Evolutionary conservation across 2,329 filamentous ascomycete species (phyloP).

Genomic region (Trichoderma harzianum): DNA sequence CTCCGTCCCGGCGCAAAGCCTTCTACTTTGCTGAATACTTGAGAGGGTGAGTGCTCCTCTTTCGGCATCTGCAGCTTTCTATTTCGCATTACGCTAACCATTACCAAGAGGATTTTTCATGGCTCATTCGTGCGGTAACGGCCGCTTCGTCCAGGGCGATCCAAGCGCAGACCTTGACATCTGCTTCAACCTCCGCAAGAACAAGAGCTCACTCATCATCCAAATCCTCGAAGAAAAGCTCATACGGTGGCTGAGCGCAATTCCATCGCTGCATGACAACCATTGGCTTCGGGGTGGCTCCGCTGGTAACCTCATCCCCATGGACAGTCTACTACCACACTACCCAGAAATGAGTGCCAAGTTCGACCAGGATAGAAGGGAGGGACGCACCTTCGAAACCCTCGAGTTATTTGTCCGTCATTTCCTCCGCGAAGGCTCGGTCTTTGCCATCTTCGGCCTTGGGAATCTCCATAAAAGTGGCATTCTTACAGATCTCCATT

Average conservation of each 20-base stretch:
- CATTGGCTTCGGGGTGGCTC: no score
- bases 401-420: background rate
- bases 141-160: background rate
- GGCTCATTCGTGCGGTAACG: background rate
- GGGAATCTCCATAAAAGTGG: background rate
- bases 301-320: no score
- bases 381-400: background rate
- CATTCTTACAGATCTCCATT: background rate
- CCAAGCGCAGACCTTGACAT: background rate
- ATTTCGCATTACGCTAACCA: background rate
- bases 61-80: background rate
- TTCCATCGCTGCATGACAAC: background rate
- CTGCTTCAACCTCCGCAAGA: background rate
- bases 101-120: background rate
- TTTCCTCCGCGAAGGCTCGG: background rate
- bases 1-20: background rate
- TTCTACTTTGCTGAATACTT: background rate
- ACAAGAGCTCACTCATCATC: rapidly evolving
- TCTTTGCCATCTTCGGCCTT: background rate
- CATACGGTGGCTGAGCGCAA: background rate
- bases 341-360: background rate
- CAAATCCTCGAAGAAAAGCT: background rate
- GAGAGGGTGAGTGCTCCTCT: background rate
- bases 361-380: background rate
- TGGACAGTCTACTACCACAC: background rate